Conservation (phyloP, 352 stramenopile species). For the Globisporangium spinosum region DNA sequence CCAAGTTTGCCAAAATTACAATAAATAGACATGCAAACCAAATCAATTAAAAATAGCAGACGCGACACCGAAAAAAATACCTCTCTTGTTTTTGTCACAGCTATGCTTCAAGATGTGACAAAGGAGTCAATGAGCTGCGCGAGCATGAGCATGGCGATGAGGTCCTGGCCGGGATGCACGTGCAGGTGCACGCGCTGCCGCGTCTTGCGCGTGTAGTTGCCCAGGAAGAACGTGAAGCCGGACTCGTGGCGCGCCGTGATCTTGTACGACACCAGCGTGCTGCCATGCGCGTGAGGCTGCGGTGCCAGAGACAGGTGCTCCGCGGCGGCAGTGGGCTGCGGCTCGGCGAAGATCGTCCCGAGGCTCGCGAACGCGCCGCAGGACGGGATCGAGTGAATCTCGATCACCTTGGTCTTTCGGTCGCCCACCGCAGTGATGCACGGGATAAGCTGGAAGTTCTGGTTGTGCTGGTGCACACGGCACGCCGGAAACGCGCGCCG, state of each 20-base stretch:
- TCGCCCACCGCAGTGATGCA: slow-evolving; percentile 20
- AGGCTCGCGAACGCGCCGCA: slow-evolving; percentile 23
- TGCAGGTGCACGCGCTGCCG: slow-evolving; percentile 16
- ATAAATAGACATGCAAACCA: background rate
- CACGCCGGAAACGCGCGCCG: slow-evolving; percentile 25
- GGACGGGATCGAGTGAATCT: slow-evolving; percentile 16
- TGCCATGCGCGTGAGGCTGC: slow-evolving; percentile 1
- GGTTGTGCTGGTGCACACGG: slow-evolving; percentile 23
- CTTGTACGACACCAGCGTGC: slow-evolving; percentile 18
- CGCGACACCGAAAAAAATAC: background rate
- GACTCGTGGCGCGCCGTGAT: slow-evolving; percentile 20
- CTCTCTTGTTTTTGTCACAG: background rate
- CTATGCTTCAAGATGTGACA: slow-evolving; percentile 7
- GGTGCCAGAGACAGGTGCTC: background rate
- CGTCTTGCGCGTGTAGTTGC: slow-evolving; percentile 21
- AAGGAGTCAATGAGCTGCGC: slow-evolving; percentile 22
- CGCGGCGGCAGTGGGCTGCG: background rate
- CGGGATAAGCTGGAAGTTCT: slow-evolving; percentile 24
- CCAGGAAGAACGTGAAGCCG: slow-evolving; percentile 28
- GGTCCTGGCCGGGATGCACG: slow-evolving; percentile 26
- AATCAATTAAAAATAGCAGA: background rate
- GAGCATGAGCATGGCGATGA: slow-evolving; percentile 28
- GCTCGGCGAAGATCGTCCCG: slow-evolving; percentile 17
- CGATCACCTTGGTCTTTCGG: slow-evolving; percentile 9
- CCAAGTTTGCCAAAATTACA: background rate